Percentiles rank a stretch among this genome's conserved stretches.
These are phyloP conservation scores for Macrolepiota albuminosa DNA, from an alignment of 768 basidiomycete species.

Conservation along the genomic window DNA sequence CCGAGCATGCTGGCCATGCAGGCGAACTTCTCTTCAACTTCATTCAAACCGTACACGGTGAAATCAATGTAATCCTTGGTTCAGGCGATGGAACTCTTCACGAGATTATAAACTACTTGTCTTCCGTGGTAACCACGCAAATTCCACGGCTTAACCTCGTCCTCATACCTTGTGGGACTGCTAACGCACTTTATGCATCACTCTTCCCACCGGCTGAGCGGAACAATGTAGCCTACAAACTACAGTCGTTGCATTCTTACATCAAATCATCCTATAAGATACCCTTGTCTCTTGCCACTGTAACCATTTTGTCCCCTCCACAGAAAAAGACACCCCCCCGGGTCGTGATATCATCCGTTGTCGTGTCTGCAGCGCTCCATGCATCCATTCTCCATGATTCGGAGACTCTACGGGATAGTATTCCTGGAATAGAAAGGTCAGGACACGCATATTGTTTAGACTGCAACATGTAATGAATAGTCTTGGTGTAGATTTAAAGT, in stretches of 20 bases:
- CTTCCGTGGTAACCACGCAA: constrained; percentile 17
- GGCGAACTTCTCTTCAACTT: constrained; percentile 40
- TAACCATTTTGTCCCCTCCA: constrained; percentile 35
- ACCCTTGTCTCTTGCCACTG: constrained; percentile 52
- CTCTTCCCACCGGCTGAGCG: constrained; percentile 52
- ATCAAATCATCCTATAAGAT: constrained; percentile 30
- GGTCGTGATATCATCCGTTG: constrained; percentile 60
- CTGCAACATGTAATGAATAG: not conserved
- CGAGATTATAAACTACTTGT: constrained; percentile 72
- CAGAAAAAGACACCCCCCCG: constrained; percentile 17
- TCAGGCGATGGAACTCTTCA: constrained; percentile 94
- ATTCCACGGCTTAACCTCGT: constrained; percentile 36
- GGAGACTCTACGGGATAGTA: constrained; percentile 60
- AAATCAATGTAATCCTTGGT: constrained; percentile 51
- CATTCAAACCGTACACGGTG: constrained; percentile 27
- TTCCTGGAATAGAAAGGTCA: constrained; percentile 68
- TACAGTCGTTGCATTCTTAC: constrained; percentile 54
- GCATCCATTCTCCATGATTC: constrained; percentile 82
- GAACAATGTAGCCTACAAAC: constrained; percentile 32
- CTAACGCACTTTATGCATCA: constrained; percentile 84
- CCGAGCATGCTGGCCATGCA: constrained; percentile 51
- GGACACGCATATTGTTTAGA: not conserved
- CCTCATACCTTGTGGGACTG: constrained; percentile 79
- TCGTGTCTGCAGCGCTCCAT: constrained; percentile 82
- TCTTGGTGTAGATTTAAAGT: constrained; percentile 62